Evolutionary conservation across 73 alveolate species (phyloP).

Genomic region (Tetrahymena elliotti): DNA sequence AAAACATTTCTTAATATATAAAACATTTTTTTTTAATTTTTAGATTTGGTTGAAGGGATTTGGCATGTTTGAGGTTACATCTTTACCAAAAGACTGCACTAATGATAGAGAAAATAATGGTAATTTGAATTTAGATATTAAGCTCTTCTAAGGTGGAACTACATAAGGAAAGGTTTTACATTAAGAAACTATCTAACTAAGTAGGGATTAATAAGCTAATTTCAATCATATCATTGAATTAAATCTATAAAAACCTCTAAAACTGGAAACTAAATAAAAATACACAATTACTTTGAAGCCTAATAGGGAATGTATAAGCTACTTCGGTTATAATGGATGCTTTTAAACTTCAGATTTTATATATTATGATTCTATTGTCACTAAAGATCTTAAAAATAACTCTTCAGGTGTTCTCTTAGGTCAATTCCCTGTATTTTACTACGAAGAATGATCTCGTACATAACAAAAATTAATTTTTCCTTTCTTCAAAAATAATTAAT

Average conservation of each 20-base stretch:
- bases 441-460: not conserved
- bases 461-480: not conserved
- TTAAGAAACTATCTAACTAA: not conserved
- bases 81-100: not conserved
- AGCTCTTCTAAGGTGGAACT: not conserved
- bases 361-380: not conserved
- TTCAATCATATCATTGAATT: not conserved
- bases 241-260: not conserved
- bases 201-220: not conserved
- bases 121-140: not conserved
- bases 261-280: not conserved
- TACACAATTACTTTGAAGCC: not conserved
- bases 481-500: not conserved
- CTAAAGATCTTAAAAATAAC: not conserved
- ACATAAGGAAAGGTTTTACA: not conserved
- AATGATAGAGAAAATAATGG: not conserved
- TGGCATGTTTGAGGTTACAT: not conserved
- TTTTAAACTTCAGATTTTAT: not conserved
- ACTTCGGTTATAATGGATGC: not conserved
- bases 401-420: not conserved
- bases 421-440: not conserved
- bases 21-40: not conserved
- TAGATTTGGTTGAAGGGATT: not conserved
- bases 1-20: too few relatives aligned
- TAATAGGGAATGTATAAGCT: not conserved